Evolutionary conservation across 2,329 filamentous ascomycete genomes (phyloP), one percentile per base, ranked within the genome.

Genomic region (Amesomyces nigricolor): DNA sequence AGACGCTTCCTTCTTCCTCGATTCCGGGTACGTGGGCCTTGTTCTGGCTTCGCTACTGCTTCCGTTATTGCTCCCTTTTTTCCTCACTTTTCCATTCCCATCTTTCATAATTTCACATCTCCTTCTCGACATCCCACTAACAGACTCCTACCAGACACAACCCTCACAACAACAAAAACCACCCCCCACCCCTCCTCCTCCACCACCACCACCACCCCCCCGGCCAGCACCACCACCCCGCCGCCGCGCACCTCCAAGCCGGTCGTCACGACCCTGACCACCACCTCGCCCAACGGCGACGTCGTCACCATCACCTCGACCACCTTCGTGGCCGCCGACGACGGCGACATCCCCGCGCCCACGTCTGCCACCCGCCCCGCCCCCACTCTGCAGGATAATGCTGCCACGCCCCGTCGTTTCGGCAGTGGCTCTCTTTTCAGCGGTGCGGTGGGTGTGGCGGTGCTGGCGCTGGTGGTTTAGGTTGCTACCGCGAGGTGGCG

Each of bases 271-370:
- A 76, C 74, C 0, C 67, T 68, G 57, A 80, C 77, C 5, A 42
- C n/a, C n/a, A 75, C 74, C 6, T 78, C 76, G 6, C 62, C 68
- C 11, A 67, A 77, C 47, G 78, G 78, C 26, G 72, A 70, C 32
- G 68, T 75, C 51, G 72, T 72, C 3, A 71, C 74, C 11, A 66
- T 79, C 47, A 79, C 77, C 10, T 72, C 72, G n/a, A 80, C 77
- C 1, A 77, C 76, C 0, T 76, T 70, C 63, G 77, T 80, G 2
- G 72, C 70, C 19, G 73, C 75, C 39, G 68, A 72, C 10, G 72
- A 75, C 1, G 53, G 29, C 9, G 46, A 63, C 16, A 69, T 51
- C 2, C 66, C 64, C 3, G 65, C 61, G 14, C 56, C 65, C 7
- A 67, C 47, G 51, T 68, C 71, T 4, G 66, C 70, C 8, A 69